These are phyloP conservation scores for Onygenales sp. DNA, from an alignment of 2,329 filamentous ascomycete species.

Conservation along the genomic window DNA sequence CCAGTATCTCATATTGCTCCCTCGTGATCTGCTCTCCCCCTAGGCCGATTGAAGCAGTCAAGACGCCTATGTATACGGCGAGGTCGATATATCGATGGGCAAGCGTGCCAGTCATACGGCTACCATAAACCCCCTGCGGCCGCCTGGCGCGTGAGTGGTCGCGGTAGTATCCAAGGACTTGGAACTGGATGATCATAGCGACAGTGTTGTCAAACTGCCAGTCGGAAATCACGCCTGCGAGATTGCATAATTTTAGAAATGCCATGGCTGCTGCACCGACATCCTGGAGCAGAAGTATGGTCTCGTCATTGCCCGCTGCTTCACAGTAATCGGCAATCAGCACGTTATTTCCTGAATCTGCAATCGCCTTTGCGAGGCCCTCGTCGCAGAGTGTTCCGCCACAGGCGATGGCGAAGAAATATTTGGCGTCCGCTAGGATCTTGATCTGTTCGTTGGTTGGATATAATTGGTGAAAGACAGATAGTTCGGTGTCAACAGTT, in stretches of 20 bases:
- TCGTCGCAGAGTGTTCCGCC: conserved; percentile 8
- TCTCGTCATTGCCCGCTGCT: conserved; percentile 9
- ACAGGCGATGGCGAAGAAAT: conserved; percentile 66
- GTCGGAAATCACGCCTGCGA: conserved; percentile 8
- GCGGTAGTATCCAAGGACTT: conserved; percentile 13
- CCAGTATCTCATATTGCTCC: conserved; percentile 6
- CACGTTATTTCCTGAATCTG: conserved; percentile 17
- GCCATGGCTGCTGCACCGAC: conserved; percentile 13
- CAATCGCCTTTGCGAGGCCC: conserved; percentile 12
- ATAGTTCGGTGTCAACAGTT: conserved; percentile 5
- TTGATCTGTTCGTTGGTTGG: conserved; percentile 15
- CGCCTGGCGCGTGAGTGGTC: conserved; percentile 10
- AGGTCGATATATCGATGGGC: conserved; percentile 14
- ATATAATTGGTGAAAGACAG: conserved; percentile 10
- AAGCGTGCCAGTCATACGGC: conserved; percentile 11
- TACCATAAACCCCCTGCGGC: conserved; percentile 12
- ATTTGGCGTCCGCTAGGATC: conserved; percentile 32
- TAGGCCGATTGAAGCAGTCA: conserved; percentile 11
- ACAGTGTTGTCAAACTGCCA: conserved; percentile 14
- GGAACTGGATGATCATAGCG: conserved; percentile 13
- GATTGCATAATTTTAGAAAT: conserved; percentile 14
- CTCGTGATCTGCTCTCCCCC: conserved; percentile 6
- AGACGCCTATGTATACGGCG: conserved; percentile 10
- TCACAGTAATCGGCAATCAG: conserved; percentile 17
- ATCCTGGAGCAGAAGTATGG: conserved; percentile 10